phyloP scores from a whole-genome alignment of 2,329 filamentous ascomycete genomes.

The Geosmithia flava region DNA sequence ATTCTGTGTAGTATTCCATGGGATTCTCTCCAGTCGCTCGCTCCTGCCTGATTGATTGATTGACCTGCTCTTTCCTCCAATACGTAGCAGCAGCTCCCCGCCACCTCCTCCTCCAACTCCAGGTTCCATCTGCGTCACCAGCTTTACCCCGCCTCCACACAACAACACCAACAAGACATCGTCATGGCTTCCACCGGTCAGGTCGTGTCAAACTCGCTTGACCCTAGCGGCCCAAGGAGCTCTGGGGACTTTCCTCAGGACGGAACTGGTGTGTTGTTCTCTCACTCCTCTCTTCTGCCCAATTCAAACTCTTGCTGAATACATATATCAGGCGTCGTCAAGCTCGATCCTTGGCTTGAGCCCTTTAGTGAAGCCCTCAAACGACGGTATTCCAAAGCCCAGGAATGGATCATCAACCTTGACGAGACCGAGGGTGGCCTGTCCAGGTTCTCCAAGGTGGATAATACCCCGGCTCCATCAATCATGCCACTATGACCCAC shows the following conservation, averaged over 20 bases:
- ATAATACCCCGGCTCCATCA: constrained; percentile 10
- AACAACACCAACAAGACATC: neutral
- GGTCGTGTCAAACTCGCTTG: constrained; percentile 31
- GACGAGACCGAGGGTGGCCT: constrained; percentile 76
- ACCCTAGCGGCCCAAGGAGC: constrained; percentile 19
- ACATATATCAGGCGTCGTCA: constrained; percentile 55
- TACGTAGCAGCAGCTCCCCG: neutral
- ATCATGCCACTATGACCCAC: constrained; percentile 1
- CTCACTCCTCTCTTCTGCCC: neutral
- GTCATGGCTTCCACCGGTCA: constrained; percentile 20
- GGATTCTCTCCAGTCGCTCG: neutral
- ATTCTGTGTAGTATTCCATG: no score
- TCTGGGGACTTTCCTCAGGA: constrained; percentile 47
- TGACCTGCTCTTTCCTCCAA: neutral
- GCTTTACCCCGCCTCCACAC: constrained; percentile 5
- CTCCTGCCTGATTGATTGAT: neutral
- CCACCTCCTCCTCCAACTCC: neutral
- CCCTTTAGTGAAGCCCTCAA: constrained; percentile 72
- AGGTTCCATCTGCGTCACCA: neutral
- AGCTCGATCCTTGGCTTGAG: constrained; percentile 79
- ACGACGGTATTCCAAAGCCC: constrained; percentile 64
- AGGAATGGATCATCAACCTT: constrained; percentile 79
- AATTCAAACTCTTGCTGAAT: neutral
- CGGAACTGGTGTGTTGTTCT: constrained; percentile 50
- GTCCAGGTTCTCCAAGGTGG: constrained; percentile 78